Conservation (phyloP, 2,329 filamentous ascomycete species). For the Ceratocystis smalleyi region DNA sequence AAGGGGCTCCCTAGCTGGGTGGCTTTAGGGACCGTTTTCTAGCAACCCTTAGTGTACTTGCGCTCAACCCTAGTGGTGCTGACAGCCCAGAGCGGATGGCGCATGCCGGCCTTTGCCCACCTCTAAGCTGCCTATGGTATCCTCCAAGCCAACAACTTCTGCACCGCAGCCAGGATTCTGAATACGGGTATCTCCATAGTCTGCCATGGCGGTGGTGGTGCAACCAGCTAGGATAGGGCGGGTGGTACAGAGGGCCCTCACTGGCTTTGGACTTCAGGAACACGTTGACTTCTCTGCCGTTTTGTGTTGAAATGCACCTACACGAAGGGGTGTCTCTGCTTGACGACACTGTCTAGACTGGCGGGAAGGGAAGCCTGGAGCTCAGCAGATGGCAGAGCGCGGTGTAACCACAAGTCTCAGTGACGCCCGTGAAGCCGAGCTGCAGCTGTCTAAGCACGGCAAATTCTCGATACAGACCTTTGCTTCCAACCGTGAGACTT, state of each 20-base stretch:
- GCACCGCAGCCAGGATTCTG: slow-evolving; percentile 38
- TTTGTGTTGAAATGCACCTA: slow-evolving; percentile 57
- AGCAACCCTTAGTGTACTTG: too few species aligned
- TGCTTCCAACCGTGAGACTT: slow-evolving; percentile 36
- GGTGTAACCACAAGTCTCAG: slow-evolving; percentile 40
- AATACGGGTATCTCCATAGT: slow-evolving; percentile 38
- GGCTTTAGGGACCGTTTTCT: neutral
- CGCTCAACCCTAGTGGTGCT: too few species aligned
- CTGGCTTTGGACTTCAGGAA: slow-evolving; percentile 38
- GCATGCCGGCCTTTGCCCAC: slow-evolving; percentile 49
- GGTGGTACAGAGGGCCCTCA: slow-evolving; percentile 44
- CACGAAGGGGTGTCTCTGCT: slow-evolving; percentile 36
- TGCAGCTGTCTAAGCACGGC: slow-evolving; percentile 22
- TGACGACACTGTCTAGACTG: slow-evolving; percentile 40
- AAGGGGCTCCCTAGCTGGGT: neutral
- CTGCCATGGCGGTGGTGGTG: slow-evolving; percentile 44
- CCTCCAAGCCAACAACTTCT: slow-evolving; percentile 39
- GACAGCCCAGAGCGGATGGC: too few species aligned
- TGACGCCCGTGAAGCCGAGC: slow-evolving; percentile 29
- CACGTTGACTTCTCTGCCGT: slow-evolving; percentile 36
- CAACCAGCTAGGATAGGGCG: slow-evolving; percentile 51
- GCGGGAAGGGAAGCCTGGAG: slow-evolving; percentile 35
- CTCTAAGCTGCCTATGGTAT: slow-evolving; percentile 40
- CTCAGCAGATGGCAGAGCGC: slow-evolving; percentile 47
- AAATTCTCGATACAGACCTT: slow-evolving; percentile 34